These are phyloP conservation scores for Colletotrichum graminicola DNA, from an alignment of 2,329 filamentous ascomycete species.

Conservation along the genomic window DNA sequence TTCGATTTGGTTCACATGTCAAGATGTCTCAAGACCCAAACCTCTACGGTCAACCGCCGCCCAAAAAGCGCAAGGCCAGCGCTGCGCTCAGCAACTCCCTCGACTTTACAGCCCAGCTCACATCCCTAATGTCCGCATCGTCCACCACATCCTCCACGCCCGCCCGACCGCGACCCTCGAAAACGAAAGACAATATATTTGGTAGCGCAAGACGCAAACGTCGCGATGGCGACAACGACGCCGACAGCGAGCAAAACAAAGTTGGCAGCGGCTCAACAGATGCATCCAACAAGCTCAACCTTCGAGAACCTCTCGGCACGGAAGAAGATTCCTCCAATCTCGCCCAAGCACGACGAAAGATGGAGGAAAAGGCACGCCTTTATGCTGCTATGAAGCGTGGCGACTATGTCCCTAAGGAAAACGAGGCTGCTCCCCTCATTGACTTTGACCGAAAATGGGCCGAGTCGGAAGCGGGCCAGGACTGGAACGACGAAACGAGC, in stretches of 20 bases:
- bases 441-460: slow-evolving; percentile 99
- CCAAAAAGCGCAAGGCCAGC: slow-evolving; percentile 77
- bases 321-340: slow-evolving; percentile 76
- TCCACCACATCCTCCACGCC: slow-evolving; percentile 57
- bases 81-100: slow-evolving; percentile 79
- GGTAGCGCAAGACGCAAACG: slow-evolving; percentile 56
- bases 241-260: slow-evolving; percentile 59
- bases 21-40: slow-evolving; percentile 74
- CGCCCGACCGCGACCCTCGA: slow-evolving; percentile 64
- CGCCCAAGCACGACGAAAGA: slow-evolving; percentile 79
- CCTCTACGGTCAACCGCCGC: slow-evolving; percentile 81
- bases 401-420: slow-evolving; percentile 78
- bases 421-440: slow-evolving; percentile 76
- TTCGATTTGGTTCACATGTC: neutral
- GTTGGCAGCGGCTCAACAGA: slow-evolving; percentile 61
- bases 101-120: slow-evolving; percentile 89
- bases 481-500: slow-evolving; percentile 63
- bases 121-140: slow-evolving; percentile 75
- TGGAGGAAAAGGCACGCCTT: slow-evolving; percentile 90
- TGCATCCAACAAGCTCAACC: slow-evolving; percentile 58
- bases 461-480: slow-evolving; percentile 67
- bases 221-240: slow-evolving; percentile 66
- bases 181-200: slow-evolving; percentile 78
- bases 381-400: slow-evolving; percentile 93
- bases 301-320: slow-evolving; percentile 66